phyloP scores from a whole-genome alignment of 2,329 filamentous ascomycete genomes.

The Trichothecium sympodiale region DNA sequence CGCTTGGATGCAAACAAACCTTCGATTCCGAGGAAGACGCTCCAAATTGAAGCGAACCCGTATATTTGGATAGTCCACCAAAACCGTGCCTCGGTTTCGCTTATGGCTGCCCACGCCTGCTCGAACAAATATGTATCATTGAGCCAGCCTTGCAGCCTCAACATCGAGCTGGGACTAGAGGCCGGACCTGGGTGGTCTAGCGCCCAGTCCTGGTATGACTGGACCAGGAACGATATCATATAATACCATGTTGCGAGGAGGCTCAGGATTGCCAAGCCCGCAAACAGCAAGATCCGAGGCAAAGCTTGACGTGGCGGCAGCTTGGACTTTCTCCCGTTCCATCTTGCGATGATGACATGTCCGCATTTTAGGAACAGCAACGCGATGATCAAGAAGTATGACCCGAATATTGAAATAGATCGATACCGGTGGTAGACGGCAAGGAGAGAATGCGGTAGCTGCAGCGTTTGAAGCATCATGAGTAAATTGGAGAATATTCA shows the following conservation, averaged over 20 bases:
- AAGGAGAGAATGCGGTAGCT: too few relatives aligned
- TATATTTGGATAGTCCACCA: constrained; percentile 18
- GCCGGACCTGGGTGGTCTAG: constrained; percentile 21
- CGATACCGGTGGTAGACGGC: too few relatives aligned
- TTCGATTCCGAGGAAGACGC: constrained; percentile 13
- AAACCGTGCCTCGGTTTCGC: constrained; percentile 10
- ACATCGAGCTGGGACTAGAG: background rate
- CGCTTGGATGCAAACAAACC: constrained; percentile 7
- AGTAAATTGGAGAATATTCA: too few relatives aligned
- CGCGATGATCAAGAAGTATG: too few relatives aligned
- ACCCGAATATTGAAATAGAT: too few relatives aligned
- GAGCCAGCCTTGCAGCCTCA: constrained; percentile 13
- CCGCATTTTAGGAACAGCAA: too few relatives aligned
- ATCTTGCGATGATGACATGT: too few relatives aligned
- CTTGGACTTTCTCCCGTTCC: too few relatives aligned
- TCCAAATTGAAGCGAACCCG: constrained; percentile 15
- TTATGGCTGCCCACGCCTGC: constrained; percentile 15
- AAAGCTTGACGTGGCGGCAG: too few relatives aligned
- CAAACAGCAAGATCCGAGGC: too few relatives aligned
- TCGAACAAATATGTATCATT: constrained; percentile 15
- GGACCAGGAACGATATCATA: constrained; percentile 80
- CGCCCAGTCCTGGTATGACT: constrained; percentile 69
- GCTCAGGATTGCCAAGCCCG: constrained; percentile 13
- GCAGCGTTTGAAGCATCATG: too few relatives aligned
- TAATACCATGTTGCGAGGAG: constrained; percentile 15